Evolutionary conservation across 352 stramenopile genomes (phyloP), one percentile per base, ranked within the genome.

Genomic region (Pythium sukuiense): DNA sequence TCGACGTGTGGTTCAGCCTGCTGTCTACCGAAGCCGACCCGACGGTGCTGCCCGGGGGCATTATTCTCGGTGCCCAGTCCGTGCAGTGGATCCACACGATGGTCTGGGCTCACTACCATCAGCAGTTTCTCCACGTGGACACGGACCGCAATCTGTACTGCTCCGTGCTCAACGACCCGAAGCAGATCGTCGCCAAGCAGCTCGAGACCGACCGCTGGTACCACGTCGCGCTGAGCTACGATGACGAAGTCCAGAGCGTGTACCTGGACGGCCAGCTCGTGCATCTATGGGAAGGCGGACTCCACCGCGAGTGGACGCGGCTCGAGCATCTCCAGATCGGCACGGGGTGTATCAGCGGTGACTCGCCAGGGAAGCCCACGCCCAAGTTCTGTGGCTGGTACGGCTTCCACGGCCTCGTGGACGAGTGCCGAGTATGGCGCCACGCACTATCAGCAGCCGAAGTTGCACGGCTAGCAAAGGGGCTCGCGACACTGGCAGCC

Each of bases 261-360:
- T 91, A 89, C 48, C 39, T 91, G 29, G 78, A 91, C 53, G 83
- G 83, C 13, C 74, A 83, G 55, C 69, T 86, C 41, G 76, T 80
- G 4, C 33, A 80, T 16, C 67, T 65, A 2, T 61, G 70, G 6
- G 27, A 70, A 7, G 79, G 79, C 30, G 52, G 64, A 33, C 66
- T 89, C 76, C 65, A 85, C 60, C 70, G 26, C 33, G 49, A 63
- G 56, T 89, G 79, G 79, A 27, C 32, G 0, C 79, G 75, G 18
- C 55, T 91, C 7, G 60, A 67, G 16, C 64, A 85, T 59, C 61
- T 77, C n/a, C 85, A 81, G 49, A 53, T 91, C 58, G 82, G 82
- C 48, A 79, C 75, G 2, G 82, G 82, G 9, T 88, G 79, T 56
- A 85, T 91, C 61, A 85, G 76, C 39, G 70, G 65, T 1, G 69